phyloP scores from a whole-genome alignment of 495 filamentous ascomycete species.

The Chaetomium tenue region DNA sequence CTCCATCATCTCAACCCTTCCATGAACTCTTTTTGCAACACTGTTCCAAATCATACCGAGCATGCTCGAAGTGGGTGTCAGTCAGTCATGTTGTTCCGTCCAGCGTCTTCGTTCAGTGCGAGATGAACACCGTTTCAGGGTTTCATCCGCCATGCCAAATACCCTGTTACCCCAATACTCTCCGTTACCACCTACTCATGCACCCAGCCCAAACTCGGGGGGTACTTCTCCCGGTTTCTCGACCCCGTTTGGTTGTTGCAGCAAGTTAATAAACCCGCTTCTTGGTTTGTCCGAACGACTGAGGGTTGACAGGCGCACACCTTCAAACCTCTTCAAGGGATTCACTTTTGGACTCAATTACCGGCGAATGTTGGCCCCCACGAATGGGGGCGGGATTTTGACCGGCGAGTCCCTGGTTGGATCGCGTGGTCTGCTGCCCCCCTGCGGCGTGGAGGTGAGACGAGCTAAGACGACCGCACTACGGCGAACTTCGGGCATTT shows the following conservation, averaged over 20 bases:
- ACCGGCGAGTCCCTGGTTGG: no score
- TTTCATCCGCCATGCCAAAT: neutral
- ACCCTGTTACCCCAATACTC: neutral
- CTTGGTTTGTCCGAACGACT: neutral
- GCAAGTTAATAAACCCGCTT: neutral
- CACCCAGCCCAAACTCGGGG: neutral
- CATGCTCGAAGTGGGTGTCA: neutral
- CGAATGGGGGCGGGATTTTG: no score
- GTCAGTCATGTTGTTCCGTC: neutral
- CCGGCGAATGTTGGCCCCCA: no score
- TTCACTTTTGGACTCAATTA: no score
- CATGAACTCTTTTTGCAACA: neutral
- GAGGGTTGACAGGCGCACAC: no score
- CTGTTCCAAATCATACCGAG: slow-evolving; percentile 1
- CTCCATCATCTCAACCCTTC: neutral
- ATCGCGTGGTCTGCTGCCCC: no score
- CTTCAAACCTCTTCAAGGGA: no score
- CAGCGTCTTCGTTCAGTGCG: neutral
- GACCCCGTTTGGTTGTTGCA: neutral
- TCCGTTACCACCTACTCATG: neutral
- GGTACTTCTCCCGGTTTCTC: slow-evolving; percentile 3
- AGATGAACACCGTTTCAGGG: neutral
- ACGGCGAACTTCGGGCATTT: no score
- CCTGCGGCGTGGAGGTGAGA: no score
- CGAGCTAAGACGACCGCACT: no score